These are phyloP conservation scores for Metschnikowia santaceciliae DNA, from an alignment of 805 yeast species.

Conservation along the genomic window DNA sequence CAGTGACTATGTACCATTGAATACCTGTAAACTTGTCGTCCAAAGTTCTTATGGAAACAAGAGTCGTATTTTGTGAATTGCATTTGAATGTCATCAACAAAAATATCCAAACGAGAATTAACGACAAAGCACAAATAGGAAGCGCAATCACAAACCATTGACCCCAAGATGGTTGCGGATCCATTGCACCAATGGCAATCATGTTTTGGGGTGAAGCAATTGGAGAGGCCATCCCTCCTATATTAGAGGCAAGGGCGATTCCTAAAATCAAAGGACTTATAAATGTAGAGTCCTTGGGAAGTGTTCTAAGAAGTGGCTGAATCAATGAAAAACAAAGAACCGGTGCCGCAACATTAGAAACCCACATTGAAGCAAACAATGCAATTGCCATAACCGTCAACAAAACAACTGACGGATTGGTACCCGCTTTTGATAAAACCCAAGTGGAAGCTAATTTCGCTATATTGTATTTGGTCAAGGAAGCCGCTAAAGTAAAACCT, in stretches of 20 bases:
- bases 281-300: constrained; percentile 40
- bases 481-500: constrained; percentile 54
- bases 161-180: constrained; percentile 54
- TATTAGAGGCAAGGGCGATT: constrained; percentile 49
- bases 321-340: constrained; percentile 50
- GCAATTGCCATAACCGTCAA: constrained; percentile 50
- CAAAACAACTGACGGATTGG: constrained; percentile 45
- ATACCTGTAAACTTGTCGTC: constrained; percentile 42
- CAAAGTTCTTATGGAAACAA: constrained; percentile 45
- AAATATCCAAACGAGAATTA: constrained; percentile 44
- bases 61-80: constrained; percentile 44
- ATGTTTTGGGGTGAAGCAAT: constrained; percentile 54
- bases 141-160: constrained; percentile 52
- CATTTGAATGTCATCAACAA: constrained; percentile 54
- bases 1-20: constrained; percentile 41
- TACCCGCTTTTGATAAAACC: constrained; percentile 48
- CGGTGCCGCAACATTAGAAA: constrained; percentile 55
- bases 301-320: constrained; percentile 41
- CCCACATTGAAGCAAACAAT: constrained; percentile 54
- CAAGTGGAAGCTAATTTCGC: constrained; percentile 49
- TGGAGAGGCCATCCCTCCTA: constrained; percentile 55
- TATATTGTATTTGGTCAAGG: constrained; percentile 49
- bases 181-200: constrained; percentile 50
- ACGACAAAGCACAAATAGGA: constrained; percentile 42
- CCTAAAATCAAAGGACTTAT: constrained; percentile 42